Evolutionary conservation across 352 stramenopile genomes (phyloP).

Genomic region (Thalassiosira livingstoniorum): DNA sequence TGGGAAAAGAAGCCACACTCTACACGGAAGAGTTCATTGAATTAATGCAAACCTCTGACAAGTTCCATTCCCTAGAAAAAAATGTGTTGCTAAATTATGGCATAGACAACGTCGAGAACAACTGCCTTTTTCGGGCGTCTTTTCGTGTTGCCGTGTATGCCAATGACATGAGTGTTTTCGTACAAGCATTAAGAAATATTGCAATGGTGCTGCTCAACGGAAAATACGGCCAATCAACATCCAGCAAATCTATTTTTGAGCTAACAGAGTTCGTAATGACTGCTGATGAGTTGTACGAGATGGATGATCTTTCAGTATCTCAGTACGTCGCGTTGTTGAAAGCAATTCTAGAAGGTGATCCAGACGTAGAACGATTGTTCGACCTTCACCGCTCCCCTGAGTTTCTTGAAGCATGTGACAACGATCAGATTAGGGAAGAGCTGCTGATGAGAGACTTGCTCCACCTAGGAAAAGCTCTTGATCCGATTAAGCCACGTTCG

Average conservation of each 20-base stretch:
- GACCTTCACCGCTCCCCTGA: slow-evolving; percentile 46
- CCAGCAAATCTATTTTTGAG: slow-evolving; percentile 31
- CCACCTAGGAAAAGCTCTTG: slow-evolving; percentile 31
- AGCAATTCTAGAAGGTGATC: slow-evolving; percentile 38
- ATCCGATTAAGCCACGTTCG: slow-evolving; percentile 9
- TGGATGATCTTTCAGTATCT: slow-evolving; percentile 13
- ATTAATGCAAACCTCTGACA: slow-evolving; percentile 43
- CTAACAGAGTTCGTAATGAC: slow-evolving; percentile 42
- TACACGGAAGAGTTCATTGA: slow-evolving; percentile 44
- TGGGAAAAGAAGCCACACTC: background rate
- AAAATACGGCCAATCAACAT: background rate
- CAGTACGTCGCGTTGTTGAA: slow-evolving; percentile 49
- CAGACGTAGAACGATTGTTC: slow-evolving; percentile 27
- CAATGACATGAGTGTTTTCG: slow-evolving; percentile 25
- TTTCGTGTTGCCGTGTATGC: slow-evolving; percentile 42
- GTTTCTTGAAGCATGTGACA: slow-evolving; percentile 48
- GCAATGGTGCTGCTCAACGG: slow-evolving; percentile 29
- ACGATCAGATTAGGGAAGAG: slow-evolving; percentile 11
- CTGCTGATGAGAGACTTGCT: slow-evolving; percentile 40
- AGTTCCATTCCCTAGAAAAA: slow-evolving; percentile 41
- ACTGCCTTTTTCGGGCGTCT: slow-evolving; percentile 43
- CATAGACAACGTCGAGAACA: slow-evolving; percentile 35
- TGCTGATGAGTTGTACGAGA: slow-evolving; percentile 40
- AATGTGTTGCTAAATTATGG: slow-evolving; percentile 49
- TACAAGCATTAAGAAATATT: slow-evolving; percentile 38